These are phyloP conservation scores for Calonectria multiphialidica DNA, from an alignment of 2,329 filamentous ascomycete species.

Conservation along the genomic window DNA sequence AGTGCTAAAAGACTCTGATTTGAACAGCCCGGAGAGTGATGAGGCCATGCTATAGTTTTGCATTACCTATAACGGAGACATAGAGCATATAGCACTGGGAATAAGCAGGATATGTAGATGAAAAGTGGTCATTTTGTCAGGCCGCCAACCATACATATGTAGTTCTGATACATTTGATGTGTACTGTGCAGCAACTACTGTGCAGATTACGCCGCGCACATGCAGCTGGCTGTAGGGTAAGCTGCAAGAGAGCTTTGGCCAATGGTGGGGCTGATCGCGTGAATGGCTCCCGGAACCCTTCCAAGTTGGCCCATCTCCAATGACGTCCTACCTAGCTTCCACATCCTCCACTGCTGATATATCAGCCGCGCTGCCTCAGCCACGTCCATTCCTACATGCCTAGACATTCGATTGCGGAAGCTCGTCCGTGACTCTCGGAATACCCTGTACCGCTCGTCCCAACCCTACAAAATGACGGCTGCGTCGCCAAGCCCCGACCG, in stretches of 20 bases:
- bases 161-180: neutral
- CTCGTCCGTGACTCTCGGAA: neutral
- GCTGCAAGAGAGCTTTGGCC: neutral
- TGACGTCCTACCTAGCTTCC: slow-evolving; percentile 15
- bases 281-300: slow-evolving; percentile 24
- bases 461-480: slow-evolving; percentile 41
- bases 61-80: neutral
- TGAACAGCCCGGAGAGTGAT: neutral
- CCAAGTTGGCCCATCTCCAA: neutral
- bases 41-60: neutral
- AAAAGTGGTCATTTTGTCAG: neutral
- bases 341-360: neutral
- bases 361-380: neutral
- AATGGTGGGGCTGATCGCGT: slow-evolving; percentile 24
- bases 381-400: neutral
- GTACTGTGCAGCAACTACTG: neutral
- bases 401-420: neutral
- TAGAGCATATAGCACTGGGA: neutral
- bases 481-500: slow-evolving; percentile 33
- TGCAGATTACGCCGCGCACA: neutral
- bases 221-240: neutral
- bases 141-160: neutral
- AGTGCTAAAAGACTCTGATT: slow-evolving; percentile 19
- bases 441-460: neutral
- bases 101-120: neutral